Evolutionary conservation across 2,329 filamentous ascomycete genomes (phyloP), one percentile per base, ranked within the genome.

Genomic region (Aspergillus ustus): DNA sequence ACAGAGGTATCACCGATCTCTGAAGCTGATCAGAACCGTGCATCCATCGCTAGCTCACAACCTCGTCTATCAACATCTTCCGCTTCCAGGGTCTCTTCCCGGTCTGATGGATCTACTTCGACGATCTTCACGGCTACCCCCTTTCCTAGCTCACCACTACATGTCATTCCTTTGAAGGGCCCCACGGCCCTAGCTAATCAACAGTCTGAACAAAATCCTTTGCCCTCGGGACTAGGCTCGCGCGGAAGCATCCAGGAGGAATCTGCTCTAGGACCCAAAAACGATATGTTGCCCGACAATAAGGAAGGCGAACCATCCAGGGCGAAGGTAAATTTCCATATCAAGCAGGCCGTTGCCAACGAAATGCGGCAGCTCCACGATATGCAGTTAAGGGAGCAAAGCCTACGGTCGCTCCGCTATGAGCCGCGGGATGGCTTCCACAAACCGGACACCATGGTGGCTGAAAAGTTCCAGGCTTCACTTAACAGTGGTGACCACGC

Each of bases 311-410:
- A 55, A 3, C 15, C 20, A 4, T 5, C 49, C n/a, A 43, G 17
- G 8, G 55, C 56, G 0, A 19, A 51, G 29, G 48, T 50, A 4
- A 59, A 68, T 43, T 51, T 52, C 9, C 59, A 66, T 17, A 62
- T 70, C 11, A 63, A 59, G 13, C 65, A 69, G 11, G 67, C 66
- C 22, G 50, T 59, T 37, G 31, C 48, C n/a, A 67, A 62, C 40
- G 68, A 68, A n/a, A 72, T 72, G 67, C 62, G 72, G 29, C 66
- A 72, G 15, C 60, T 73, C 13, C 67, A 65, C 9, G 67, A 69
- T 29, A 60, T 70, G 17, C 66, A 66, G 37, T 46, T 70, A 9
- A 63, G 67, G 19, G 73, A 73, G 20, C 67, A 71, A 28, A 55
- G 67, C 13, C 60, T 66, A 4, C 69, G 68, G 28, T 71, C 72